Percentiles rank a stretch among this genome's conserved stretches.
phyloP scores from a whole-genome alignment of 768 basidiomycete genomes.

The Phaeotremella fagi region DNA sequence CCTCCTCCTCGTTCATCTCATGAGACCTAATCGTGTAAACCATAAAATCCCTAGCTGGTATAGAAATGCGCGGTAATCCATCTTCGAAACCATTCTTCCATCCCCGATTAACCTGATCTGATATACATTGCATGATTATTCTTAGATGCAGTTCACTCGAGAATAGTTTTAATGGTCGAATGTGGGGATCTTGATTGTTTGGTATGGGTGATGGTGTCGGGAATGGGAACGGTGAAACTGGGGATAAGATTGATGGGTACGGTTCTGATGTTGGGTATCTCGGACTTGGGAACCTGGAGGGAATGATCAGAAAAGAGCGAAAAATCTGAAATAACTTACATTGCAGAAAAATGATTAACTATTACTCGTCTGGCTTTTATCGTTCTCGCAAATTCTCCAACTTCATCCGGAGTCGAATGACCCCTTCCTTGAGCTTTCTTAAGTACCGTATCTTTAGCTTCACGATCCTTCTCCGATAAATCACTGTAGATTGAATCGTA shows the following conservation, averaged over 20 bases:
- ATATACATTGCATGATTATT: constrained; percentile 40
- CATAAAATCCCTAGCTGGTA: constrained; percentile 44
- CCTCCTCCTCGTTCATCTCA: constrained; percentile 32
- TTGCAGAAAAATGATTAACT: constrained; percentile 47
- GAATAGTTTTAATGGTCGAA: constrained; percentile 24
- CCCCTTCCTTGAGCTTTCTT: constrained; percentile 40
- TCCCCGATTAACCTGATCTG: constrained; percentile 32
- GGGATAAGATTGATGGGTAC: constrained; percentile 35
- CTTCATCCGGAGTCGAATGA: constrained; percentile 45
- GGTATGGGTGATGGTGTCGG: constrained; percentile 19
- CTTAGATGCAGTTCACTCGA: constrained; percentile 36
- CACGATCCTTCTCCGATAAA: constrained; percentile 8
- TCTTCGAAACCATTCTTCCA: not conserved
- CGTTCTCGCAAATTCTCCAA: constrained; percentile 35
- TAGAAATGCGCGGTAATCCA: constrained; percentile 10
- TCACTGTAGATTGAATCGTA: not conserved
- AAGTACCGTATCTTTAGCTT: constrained; percentile 21
- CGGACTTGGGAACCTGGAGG: constrained; percentile 41
- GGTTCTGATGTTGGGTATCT: constrained; percentile 33
- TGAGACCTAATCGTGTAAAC: constrained; percentile 31
- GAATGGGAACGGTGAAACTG: constrained; percentile 29
- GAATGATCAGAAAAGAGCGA: not conserved
- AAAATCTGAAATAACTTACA: constrained; percentile 23
- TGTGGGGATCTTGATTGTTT: constrained; percentile 8
- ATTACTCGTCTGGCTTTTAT: constrained; percentile 38